phyloP scores from a whole-genome alignment of 495 filamentous ascomycete genomes.

The Podospora pseudopauciseta region DNA sequence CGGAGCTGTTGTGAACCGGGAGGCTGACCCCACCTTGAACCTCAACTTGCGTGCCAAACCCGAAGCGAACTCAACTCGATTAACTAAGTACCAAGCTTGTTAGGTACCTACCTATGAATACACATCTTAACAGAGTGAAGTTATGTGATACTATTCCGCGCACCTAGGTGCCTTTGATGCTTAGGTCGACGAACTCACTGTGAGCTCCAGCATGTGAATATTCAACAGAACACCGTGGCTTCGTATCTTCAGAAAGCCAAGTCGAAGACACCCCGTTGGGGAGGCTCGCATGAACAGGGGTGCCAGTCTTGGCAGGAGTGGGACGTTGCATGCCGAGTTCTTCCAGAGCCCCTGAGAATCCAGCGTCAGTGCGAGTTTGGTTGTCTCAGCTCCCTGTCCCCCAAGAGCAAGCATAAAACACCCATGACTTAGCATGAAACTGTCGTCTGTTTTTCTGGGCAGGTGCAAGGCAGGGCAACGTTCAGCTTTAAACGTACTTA shows the following conservation, averaged over 20 bases:
- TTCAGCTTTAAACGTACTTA: not conserved
- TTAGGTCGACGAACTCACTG: too few relatives aligned
- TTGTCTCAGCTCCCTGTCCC: constrained; percentile 4
- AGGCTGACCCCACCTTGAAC: constrained; percentile 3
- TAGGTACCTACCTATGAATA: too few relatives aligned
- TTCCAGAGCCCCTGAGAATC: constrained; percentile 9
- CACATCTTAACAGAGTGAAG: too few relatives aligned
- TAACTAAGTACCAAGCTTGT: too few relatives aligned
- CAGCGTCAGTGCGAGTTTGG: constrained; percentile 4
- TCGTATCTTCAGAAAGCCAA: not conserved
- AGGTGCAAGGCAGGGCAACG: not conserved
- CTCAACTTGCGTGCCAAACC: not conserved
- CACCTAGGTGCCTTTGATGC: too few relatives aligned
- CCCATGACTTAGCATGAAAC: constrained; percentile 11
- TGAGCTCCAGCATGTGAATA: too few relatives aligned
- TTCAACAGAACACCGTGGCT: not conserved
- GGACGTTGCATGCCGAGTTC: not conserved
- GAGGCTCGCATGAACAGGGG: not conserved
- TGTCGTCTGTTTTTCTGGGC: not conserved
- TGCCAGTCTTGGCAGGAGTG: not conserved
- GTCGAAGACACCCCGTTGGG: not conserved
- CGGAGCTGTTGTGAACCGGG: constrained; percentile 9
- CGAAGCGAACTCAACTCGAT: not conserved
- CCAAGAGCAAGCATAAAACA: constrained; percentile 8
- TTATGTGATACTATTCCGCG: too few relatives aligned